Base-by-base conservation (phyloP, 352 stramenopile species). In the Globisporangium echinulatum region DNA sequence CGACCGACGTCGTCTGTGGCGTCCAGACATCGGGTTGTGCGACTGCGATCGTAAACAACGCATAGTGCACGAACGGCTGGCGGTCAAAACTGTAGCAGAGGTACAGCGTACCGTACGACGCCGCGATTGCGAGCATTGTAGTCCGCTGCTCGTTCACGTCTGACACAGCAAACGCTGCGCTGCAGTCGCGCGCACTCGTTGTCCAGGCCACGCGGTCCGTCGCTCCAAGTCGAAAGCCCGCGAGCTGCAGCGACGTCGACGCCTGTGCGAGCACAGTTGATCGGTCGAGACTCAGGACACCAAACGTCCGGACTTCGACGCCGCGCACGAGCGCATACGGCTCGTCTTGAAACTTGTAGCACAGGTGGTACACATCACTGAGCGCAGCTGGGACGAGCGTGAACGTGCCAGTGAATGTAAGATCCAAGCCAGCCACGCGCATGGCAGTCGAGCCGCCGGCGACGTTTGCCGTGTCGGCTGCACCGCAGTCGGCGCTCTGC, bases 261-360 rank as follows among this genome's bases (percentile, higher is more conserved):
- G 77, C 76, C 39, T 63, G 72, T 1, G 66, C 67, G 2, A 90
- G 56, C n/a, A 86, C 66, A 8, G 74, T 66, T 40, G 17, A 69
- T 4, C 70, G 70, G 48, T 86, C 73, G 17, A 90, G 61, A n/a
- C 56, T 53, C 0, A 66, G 51, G 9, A 90, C 66, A 0, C 77
- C 78, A 38, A 79, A 88, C 1, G 74, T 84, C 2, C 49, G 70
- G 4, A 90, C 49, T 4, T 69, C 71, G 7, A 85, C 62, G 1
- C 59, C 69, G 8, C 66, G 63, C 13, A 87, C 59, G 43, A 80
- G 83, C 8, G 77, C 70, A 55, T 71, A 88, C 4, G 77, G 76
- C 3, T 90, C 80, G 43, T 85, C 71, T 54, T 87, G 76, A 33
- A 90, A 90, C n/a, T 74, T 64, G 52, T 90, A 90, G 61, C 80